Base-by-base conservation (phyloP, 2,329 filamentous ascomycete genomes). In the Metarhizium anisopliae region DNA sequence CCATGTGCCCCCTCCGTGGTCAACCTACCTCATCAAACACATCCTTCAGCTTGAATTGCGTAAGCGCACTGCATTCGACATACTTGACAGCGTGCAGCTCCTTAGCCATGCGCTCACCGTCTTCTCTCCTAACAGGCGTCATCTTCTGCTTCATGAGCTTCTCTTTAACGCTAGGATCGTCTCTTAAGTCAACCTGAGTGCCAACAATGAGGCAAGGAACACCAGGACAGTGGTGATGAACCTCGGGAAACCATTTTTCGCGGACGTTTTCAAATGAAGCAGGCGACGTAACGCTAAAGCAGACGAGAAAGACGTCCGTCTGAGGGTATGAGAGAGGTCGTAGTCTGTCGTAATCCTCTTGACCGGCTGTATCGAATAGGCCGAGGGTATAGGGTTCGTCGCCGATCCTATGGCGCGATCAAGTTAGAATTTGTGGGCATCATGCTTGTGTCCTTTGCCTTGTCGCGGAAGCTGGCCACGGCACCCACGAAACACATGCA, bases 191-290 rank as follows among this genome's bases (percentile, higher is more conserved):
- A 60, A 93, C 92, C 76, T 99, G 94, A 29, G 94, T 99, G 66
- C 94, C 94, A 59, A 99, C 94, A 63, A 99, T 96, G 62, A 99
- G 80, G 80, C 94, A 97, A 54, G 94, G 94, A 42, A 99, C 94
- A 61, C 94, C 94, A 18, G 94, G 94, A 71, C 94, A 99, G 76
- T 99, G 94, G 74, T 99, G 94, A 72, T 95, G 92, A 47, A 99
- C 94, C 75, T 99, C 94, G 50, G 94, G 94, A 67, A 96, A 96
- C 93, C 92, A 96, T 75, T 96, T 96, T 80, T 96, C 93, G 67
- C 92, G 86, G 53, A 97, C 94, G 87, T 99, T 99, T 73, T 99
- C 94, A 73, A 99, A 99, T 7, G 92, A 96, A 45, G 94, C 92
- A 45, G 93, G 94, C 50, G 93, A 96, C 56, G 92, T 96, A 68